Percentiles rank a stretch among this genome's conserved stretches.
These are phyloP conservation scores for Exophiala alcalophila DNA, from an alignment of 2,329 filamentous ascomycete species.

Conservation along the genomic window DNA sequence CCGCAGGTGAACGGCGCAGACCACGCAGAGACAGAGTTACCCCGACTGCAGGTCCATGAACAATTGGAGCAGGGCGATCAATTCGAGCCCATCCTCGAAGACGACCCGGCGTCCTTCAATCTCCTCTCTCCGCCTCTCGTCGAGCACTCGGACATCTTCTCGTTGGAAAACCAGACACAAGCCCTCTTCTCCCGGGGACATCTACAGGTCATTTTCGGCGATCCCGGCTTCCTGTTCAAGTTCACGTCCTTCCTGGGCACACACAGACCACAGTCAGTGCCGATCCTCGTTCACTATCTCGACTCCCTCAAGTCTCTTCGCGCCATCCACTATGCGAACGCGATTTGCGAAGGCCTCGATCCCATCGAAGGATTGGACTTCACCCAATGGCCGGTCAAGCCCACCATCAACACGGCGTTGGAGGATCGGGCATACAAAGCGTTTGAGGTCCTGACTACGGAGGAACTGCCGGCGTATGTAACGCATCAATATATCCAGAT, in stretches of 20 bases:
- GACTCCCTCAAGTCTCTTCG: conserved; percentile 68
- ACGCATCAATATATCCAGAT: conserved; percentile 66
- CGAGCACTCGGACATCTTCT: conserved; percentile 40
- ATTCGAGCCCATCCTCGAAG: conserved; percentile 29
- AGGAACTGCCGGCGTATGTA: conserved; percentile 71
- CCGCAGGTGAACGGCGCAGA: conserved; percentile 12
- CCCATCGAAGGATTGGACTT: conserved; percentile 57
- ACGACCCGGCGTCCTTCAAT: conserved; percentile 37
- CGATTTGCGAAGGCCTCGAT: conserved; percentile 60
- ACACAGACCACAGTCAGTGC: conserved; percentile 60
- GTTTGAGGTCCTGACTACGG: conserved; percentile 61
- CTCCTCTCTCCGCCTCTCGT: conserved; percentile 34
- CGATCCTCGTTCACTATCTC: conserved; percentile 68
- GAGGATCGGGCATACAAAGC: conserved; percentile 63
- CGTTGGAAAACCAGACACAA: conserved; percentile 63
- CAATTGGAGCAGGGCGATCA: conserved; percentile 18
- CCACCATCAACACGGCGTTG: conserved; percentile 58
- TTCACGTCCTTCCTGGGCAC: conserved; percentile 66
- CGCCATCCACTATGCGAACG: conserved; percentile 69
- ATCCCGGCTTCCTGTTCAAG: conserved; percentile 59
- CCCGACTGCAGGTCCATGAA: conserved; percentile 21
- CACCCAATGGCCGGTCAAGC: conserved; percentile 48
- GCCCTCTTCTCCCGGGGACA: conserved; percentile 65
- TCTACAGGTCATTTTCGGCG: conserved; percentile 62
- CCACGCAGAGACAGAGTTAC: conserved; percentile 16